These are phyloP conservation scores for Diaporthe citriasiana DNA, from an alignment of 2,329 filamentous ascomycete species.

Conservation along the genomic window DNA sequence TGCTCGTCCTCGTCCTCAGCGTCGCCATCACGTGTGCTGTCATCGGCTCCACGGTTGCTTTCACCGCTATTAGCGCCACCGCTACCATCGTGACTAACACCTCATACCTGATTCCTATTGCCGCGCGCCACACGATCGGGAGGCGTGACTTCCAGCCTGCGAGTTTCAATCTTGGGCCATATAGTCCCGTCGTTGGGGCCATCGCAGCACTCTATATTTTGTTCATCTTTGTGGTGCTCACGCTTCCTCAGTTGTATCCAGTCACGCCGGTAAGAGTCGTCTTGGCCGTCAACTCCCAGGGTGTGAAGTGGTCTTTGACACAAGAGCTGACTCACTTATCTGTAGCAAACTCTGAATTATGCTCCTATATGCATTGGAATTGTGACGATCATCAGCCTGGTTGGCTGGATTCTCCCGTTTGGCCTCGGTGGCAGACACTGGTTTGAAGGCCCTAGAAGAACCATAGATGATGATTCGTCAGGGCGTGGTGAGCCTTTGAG, in stretches of 20 bases:
- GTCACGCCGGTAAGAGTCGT: conserved; percentile 46
- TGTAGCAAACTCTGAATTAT: conserved; percentile 54
- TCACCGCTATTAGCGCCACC: conserved; percentile 55
- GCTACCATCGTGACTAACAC: conserved; percentile 56
- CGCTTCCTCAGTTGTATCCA: conserved; percentile 56
- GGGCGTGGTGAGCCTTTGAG: neutral
- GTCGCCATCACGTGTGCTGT: conserved; percentile 54
- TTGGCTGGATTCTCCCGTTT: conserved; percentile 54
- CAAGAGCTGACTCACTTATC: neutral
- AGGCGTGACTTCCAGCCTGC: conserved; percentile 52
- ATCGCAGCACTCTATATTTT: conserved; percentile 52
- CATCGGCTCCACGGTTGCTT: conserved; percentile 54
- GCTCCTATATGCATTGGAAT: conserved; percentile 56
- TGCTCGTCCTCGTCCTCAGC: conserved; percentile 50
- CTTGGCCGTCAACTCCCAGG: no score
- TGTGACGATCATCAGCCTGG: conserved; percentile 52
- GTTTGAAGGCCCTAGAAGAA: conserved; percentile 55
- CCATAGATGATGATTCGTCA: conserved; percentile 46
- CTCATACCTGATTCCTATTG: conserved; percentile 56
- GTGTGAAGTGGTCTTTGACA: neutral
- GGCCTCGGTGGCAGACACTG: conserved; percentile 52
- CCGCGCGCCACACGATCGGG: conserved; percentile 55
- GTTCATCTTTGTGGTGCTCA: conserved; percentile 53
- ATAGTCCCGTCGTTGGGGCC: conserved; percentile 46
- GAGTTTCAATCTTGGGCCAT: conserved; percentile 52